These are phyloP conservation scores for Fomitopsis betulina DNA, from an alignment of 1,284 basidiomycete species.

Conservation along the genomic window DNA sequence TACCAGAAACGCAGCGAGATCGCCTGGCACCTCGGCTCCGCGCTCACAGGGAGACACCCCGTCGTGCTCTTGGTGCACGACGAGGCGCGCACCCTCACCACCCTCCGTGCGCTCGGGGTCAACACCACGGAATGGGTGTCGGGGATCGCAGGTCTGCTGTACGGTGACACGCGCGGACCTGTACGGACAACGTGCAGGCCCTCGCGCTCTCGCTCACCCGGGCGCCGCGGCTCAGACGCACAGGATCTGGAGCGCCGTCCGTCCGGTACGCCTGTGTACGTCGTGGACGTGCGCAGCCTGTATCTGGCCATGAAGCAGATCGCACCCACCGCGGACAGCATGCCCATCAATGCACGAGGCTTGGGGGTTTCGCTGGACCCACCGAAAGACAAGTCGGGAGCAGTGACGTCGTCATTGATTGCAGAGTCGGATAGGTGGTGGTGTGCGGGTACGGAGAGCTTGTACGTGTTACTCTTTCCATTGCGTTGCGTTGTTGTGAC, in stretches of 20 bases:
- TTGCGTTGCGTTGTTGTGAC: neutral
- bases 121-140: constrained; percentile 17
- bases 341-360: constrained; percentile 13
- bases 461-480: constrained; percentile 17
- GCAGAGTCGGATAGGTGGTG: constrained; percentile 15
- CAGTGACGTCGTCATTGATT: constrained; percentile 9
- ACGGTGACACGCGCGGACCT: constrained; percentile 4
- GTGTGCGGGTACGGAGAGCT: constrained; percentile 33
- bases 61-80: constrained; percentile 27
- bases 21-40: neutral
- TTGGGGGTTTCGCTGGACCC: constrained; percentile 12
- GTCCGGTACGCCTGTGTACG: constrained; percentile 13
- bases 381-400: constrained; percentile 5
- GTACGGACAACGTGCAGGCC: neutral
- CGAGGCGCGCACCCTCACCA: constrained; percentile 12
- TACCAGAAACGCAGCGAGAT: neutral
- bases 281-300: constrained; percentile 29
- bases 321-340: constrained; percentile 3
- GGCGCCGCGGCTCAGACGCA: constrained; percentile 5
- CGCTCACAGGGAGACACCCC: neutral
- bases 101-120: constrained; percentile 22
- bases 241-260: constrained; percentile 9
- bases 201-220: constrained; percentile 24
- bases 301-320: constrained; percentile 21
- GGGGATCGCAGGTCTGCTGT: constrained; percentile 22